Percentiles rank a stretch among this genome's conserved stretches.
Evolutionary conservation across 2,329 filamentous ascomycete species (phyloP).

Genomic region (Alternaria brassicicola): DNA sequence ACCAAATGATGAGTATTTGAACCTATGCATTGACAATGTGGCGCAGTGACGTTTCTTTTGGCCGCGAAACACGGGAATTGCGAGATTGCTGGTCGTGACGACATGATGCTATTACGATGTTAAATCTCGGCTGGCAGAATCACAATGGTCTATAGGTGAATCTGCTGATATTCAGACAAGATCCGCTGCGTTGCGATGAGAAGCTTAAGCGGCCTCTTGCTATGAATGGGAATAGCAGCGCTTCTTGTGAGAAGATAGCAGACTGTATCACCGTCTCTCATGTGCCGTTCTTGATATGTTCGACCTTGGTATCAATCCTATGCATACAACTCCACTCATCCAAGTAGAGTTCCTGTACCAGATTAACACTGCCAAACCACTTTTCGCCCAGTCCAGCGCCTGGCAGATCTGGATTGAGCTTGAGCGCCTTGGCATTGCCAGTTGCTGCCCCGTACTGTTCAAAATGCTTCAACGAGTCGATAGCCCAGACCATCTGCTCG

Average conservation of each 20-base stretch:
- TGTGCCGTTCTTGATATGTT: conserved; percentile 19
- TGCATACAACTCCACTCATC: conserved; percentile 46
- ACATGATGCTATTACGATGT: not conserved
- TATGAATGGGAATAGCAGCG: not conserved
- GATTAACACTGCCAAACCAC: conserved; percentile 37
- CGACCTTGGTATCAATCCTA: conserved; percentile 36
- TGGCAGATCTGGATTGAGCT: conserved; percentile 33
- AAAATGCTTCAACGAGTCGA: conserved; percentile 33
- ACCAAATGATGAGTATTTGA: not conserved
- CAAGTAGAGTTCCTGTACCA: conserved; percentile 40
- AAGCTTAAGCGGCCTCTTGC: too few species aligned
- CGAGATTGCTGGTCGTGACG: not conserved
- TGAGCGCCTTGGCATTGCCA: conserved; percentile 17
- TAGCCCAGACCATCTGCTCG: conserved; percentile 41
- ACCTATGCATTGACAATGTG: too few species aligned
- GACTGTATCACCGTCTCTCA: not conserved
- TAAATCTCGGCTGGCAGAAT: not conserved
- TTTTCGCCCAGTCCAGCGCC: conserved; percentile 39
- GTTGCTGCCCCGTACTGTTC: conserved; percentile 23
- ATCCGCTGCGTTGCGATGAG: not conserved
- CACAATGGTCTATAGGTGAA: not conserved
- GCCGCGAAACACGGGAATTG: not conserved
- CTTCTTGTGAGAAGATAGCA: not conserved
- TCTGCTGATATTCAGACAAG: not conserved
- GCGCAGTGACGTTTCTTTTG: too few species aligned